phyloP scores from a whole-genome alignment of 495 filamentous ascomycete species.

The Xylona heveae region DNA sequence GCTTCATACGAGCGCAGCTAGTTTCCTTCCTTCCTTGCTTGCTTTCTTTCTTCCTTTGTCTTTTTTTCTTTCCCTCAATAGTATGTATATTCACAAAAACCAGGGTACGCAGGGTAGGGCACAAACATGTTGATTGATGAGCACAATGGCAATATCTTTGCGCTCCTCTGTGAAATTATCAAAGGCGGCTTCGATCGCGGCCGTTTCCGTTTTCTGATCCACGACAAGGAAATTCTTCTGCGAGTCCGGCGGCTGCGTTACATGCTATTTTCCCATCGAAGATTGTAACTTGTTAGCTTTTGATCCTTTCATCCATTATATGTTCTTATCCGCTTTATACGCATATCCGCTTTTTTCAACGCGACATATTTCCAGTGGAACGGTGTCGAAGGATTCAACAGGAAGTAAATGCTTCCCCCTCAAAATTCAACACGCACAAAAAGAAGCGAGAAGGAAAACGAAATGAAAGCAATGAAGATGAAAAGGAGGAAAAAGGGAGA shows the following conservation, averaged over 20 bases:
- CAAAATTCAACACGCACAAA: background rate
- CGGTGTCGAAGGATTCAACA: too few relatives aligned
- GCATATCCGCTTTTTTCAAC: too few relatives aligned
- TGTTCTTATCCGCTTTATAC: too few relatives aligned
- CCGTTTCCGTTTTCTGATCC: constrained; percentile 72
- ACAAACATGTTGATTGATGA: constrained; percentile 96
- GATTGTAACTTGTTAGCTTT: too few relatives aligned
- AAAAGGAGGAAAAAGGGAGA: constrained; percentile 1
- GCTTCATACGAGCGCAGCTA: constrained; percentile 2
- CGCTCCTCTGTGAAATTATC: constrained; percentile 67
- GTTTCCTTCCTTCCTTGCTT: background rate
- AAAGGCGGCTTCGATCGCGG: constrained; percentile 80
- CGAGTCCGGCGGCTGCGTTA: constrained; percentile 57
- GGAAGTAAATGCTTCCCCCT: too few relatives aligned
- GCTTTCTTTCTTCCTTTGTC: background rate
- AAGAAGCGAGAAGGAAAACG: background rate
- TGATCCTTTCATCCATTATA: too few relatives aligned
- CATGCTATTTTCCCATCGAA: too few relatives aligned
- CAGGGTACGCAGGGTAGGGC: background rate
- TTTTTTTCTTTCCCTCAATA: too few relatives aligned
- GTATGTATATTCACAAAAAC: background rate
- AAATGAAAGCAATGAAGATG: too few relatives aligned
- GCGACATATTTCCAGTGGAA: too few relatives aligned
- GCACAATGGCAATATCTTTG: constrained; percentile 86
- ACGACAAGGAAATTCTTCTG: constrained; percentile 97